Evolutionary conservation across 1,284 basidiomycete species (phyloP), one percentile per base, ranked within the genome.

Genomic region (Cutaneotrichosporon sp.): DNA sequence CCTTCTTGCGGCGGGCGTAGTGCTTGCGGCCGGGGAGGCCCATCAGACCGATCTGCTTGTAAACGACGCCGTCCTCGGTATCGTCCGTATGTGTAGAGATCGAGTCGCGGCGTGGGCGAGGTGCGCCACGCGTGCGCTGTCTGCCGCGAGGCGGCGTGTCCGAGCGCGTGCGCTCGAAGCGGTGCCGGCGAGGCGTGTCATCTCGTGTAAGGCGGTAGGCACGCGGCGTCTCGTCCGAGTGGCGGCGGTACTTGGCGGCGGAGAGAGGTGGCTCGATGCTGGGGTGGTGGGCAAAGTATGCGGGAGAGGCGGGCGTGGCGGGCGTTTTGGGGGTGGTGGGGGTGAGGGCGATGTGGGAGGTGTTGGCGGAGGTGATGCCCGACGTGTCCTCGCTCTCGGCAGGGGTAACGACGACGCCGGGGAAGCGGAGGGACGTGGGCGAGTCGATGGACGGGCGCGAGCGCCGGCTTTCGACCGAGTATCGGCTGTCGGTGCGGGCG

Each of bases 21-120:
- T 50, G 57, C 18, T 50, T 50, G 22, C 27, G 46, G 20, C 45
- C 33, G 8, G 49, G 46, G 6, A 60, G 54, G 13, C 54, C 59
- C 16, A 27, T 36, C 24, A 60, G 42, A 2, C 59, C 59, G 10
- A 60, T 56, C 9, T 55, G 46, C 54, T 60, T 60, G 59, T 60
- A 55, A 22, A 60, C 59, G 18, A 60, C 59, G 36, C 42, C 36
- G 27, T 25, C 36, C 18, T 50, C 27, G 22, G 51, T 53, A 14
- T 53, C 51, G 33, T 53, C 51, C 3, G 51, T 25, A 24, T 53
- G 51, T 3, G 34, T 38, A 4, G 33, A 38, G 51, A 53, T 36
- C 22, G 51, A 53, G 11, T 34, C 34, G 22, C 51, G 51, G 14
- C 51, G 51, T 14, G 20, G 34, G 9, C 31, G 22, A 9, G 33